Base-by-base conservation (phyloP, 192 early-diverging fungal genomes). In the Linnemannia exigua region DNA sequence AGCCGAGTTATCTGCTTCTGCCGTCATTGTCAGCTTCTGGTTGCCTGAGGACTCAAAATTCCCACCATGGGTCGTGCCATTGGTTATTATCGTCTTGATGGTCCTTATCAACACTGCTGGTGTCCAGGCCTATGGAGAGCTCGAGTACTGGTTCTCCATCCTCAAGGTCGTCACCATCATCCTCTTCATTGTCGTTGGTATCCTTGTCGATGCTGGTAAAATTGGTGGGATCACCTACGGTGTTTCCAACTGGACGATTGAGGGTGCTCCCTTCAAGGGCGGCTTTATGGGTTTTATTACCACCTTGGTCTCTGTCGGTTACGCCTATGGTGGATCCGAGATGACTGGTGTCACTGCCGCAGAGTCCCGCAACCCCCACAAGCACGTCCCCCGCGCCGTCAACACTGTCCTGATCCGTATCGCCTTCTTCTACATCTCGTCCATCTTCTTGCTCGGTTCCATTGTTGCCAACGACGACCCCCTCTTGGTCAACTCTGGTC, bases 291-390 rank as follows among this genome's bases (percentile, higher is more conserved):
- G 91, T 16, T 89, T 95, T 58, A 70, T 96, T 36, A 92, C 87
- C 69, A 89, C 90, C 5, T 92, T 96, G 71, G 91, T 94, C 75
- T 89, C 92, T 1, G 96, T 96, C 20, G 94, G 92, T 46, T 97
- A 95, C 79, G 92, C 96, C 69, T 95, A 95, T 84, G 94, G 94
- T 87, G 97, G 97, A 44, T 96, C 96, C 3, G 97, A 98, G 80
- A 90, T 98, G 47, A 94, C 96, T 37, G 97, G 96, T 66, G 93
- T 98, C 36, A 96, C 96, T 19, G 96, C 96, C 19, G 97, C 95
- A 67, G 97, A 98, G 87, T 93, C 93, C 54, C 79, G 88, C 41
- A 90, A 91, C 74, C 97, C 97, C 37, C 89, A 90, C 11, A 92
- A 93, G 54, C 91, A 93, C 50, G 95, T 96, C 2, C 95, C 95